Evolutionary conservation across 768 basidiomycete genomes (phyloP), one percentile per base, ranked within the genome.

Genomic region (Calocera viscosa): DNA sequence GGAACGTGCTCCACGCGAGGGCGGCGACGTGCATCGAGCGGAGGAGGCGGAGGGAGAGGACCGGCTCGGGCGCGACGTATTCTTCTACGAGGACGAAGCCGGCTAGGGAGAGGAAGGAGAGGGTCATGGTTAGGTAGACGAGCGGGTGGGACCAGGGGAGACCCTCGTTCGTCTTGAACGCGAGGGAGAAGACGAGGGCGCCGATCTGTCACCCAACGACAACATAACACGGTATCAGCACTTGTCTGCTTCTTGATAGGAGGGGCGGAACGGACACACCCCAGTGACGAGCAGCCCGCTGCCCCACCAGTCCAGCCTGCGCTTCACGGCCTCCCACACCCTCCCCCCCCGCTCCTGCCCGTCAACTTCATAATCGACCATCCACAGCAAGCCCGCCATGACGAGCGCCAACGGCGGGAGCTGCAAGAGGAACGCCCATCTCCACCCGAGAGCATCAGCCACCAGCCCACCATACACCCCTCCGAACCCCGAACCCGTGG

Each of bases 11-110:
- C 53, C 53, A 60, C 22, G 53, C 53, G 26, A 60, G 14, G 26
- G 53, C 53, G 26, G 53, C 53, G 10, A 60, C 30, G 53, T 60
- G 53, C 30, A 60, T 16, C 10, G 53, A 60, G 24, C 30, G 24
- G 53, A 60, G 53, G 26, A 60, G 30, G 53, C 53, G 53, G 53
- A 60, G 53, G 53, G 53, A 30, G 14, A 60, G 53, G 53, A 60
- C 53, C 7, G 53, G 53, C 53, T 60, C 53, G 16, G 53, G 30
- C 30, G 53, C 30, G 24, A 26, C 16, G 53, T 26, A 60, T 10
- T 17, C 16, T 47, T 60, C 53, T 12, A 60, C 53, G 14, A 28
- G 8, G 24, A 60, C 30, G 53, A 60, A 60, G 26, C 2, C 26
- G 24, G 7, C 30, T 10, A 60, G 11, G 7, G 26, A 14, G 11